Evolutionary conservation across 345 rosid genomes (phyloP), one percentile per base, ranked within the genome.

Genomic region (Salix viminalis): DNA sequence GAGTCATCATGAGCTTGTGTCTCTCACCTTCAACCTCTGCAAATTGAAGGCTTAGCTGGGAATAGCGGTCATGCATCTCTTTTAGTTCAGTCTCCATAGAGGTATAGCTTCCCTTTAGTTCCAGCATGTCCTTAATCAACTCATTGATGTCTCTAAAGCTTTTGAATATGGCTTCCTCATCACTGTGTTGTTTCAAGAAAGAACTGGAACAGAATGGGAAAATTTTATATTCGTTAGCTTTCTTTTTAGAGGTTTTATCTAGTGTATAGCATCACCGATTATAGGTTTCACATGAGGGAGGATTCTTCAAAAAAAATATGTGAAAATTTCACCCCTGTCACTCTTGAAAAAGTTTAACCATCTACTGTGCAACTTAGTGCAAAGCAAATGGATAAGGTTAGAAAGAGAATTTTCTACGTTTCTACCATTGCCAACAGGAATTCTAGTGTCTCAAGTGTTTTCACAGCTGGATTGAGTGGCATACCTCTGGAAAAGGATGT

Each of bases 21-120:
- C 98, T 91, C 79, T 96, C 99, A 13, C 99, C 99, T 85, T 96
- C 98, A 69, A 93, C 94, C 89, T 96, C 99, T 7, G 99, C 98
- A 82, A 96, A 93, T 65, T 92, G 93, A 76, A 96, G 98, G 84
- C 99, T 96, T 71, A 96, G 83, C 85, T 92, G 91, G 75, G 98
- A 96, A 85, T 93, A 93, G 50, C 98, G 92, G 44, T 90, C 91
- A 24, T 93, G 99, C 97, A 96, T 96, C 72, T 96, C 99, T 82
- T 81, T 90, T 26, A 96, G 93, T 82, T 96, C 97, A 18, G 87
- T 86, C 86, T 93, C 96, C 11, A 93, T 86, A 5, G 88, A 67
- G 18, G 85, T 74, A 67, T 91, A 87, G 86, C 90, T 90, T 21
- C 86, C 96, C 88, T 92, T 96, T 16, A 90, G 36, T 79, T 90